Conservation (phyloP, 1,284 basidiomycete species). For the Austroboletus novae-zelandiae region DNA sequence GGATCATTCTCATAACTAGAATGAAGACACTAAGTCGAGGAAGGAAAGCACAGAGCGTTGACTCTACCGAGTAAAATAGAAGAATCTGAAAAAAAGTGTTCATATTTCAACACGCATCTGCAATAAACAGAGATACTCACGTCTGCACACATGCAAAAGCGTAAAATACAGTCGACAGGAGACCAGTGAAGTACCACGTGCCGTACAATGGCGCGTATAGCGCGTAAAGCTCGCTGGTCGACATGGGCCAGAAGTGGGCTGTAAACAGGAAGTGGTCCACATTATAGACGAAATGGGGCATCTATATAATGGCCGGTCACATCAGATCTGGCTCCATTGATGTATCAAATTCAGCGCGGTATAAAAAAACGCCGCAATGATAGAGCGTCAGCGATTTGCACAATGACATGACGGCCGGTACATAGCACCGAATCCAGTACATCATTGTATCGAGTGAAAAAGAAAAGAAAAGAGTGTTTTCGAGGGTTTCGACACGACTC, state of each 20-base stretch:
- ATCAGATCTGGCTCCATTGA: no score
- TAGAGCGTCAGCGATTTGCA: no score
- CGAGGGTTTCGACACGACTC: no score
- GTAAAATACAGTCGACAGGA: conserved; percentile 10
- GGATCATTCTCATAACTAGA: conserved; percentile 14
- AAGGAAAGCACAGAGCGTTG: neutral
- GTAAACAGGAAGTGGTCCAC: no score
- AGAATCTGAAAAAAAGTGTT: conserved; percentile 10
- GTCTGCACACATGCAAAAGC: conserved; percentile 17
- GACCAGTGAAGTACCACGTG: conserved; percentile 2
- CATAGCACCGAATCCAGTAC: no score
- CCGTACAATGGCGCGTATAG: neutral
- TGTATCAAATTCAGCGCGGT: no score
- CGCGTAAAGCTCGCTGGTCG: neutral
- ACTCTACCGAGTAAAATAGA: conserved; percentile 14
- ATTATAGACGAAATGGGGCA: no score
- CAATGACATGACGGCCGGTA: no score
- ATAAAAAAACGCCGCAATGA: no score
- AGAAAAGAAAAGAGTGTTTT: no score
- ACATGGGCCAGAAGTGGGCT: neutral
- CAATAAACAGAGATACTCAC: conserved; percentile 1
- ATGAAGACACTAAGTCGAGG: neutral
- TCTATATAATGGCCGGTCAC: no score
- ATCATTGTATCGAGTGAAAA: no score
- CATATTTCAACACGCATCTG: neutral